Evolutionary conservation across 2,329 filamentous ascomycete genomes (phyloP), one percentile per base, ranked within the genome.

Genomic region (Peltaster fructicola): DNA sequence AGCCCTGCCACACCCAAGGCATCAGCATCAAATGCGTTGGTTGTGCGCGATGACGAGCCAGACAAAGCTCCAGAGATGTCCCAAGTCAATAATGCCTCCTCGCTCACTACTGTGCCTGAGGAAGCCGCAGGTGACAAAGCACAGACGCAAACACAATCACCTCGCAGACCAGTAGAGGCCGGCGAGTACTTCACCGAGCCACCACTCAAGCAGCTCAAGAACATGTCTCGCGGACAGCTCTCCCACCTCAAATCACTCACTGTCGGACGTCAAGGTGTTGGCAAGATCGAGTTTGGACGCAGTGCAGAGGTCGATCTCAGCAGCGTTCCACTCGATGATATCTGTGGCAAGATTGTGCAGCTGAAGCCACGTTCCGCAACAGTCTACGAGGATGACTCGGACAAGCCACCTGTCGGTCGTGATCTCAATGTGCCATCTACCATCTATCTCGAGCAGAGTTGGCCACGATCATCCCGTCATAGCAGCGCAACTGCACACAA

Each of bases 181-280:
- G 85, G 84, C 25, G 60, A 69, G 6, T 98, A 98, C 55, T 95
- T 76, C 74, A 90, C 81, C 65, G 66, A 63, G 24, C 88, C 88
- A 1, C 64, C 67, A 6, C 59, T 73, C 31, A 69, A 76, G 5
- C 73, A 88, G 35, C 65, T 98, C 26, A 65, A 68, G 45, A 68
- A 67, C 33, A 76, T 95, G 76, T 77, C 74, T 44, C 71, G 76
- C 19, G 65, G 78, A 30, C 72, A 92, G 53, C 71, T 80, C 25
- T 69, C 76, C 48, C 70, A 68, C 34, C 68, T 95, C 13, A 56
- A 61, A 6, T 64, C 71, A 39, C 81, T 95, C 42, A 73, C 68
- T 4, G 77, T 95, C 22, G 88, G 88, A 13, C 79, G 88, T 29
- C 59, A 77, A 14, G 73, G 76, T 30, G 73, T 82, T 37, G 90